These are phyloP conservation scores for Colletotrichum gigasporum DNA, from an alignment of 2,329 filamentous ascomycete species.

Conservation along the genomic window DNA sequence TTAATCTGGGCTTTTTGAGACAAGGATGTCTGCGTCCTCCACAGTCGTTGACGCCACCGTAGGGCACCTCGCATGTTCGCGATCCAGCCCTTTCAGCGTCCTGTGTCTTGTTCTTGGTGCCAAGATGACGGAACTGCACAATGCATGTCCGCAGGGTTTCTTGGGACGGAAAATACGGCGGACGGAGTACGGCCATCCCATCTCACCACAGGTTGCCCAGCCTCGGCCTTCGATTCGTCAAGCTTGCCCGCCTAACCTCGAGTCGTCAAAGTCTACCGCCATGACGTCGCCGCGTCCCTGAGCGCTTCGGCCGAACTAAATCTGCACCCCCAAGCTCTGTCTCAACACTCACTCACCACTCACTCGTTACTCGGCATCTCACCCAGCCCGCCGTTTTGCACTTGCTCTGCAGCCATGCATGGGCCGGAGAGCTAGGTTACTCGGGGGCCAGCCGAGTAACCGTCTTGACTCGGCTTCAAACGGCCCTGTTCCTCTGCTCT, in stretches of 20 bases:
- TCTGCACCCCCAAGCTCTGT: slow-evolving; percentile 3
- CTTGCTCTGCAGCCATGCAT: neutral
- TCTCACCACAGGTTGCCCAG: neutral
- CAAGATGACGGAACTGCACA: neutral
- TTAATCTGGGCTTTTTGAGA: slow-evolving; percentile 18
- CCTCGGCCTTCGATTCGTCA: slow-evolving; percentile 1
- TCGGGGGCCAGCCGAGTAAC: neutral
- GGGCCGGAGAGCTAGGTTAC: too few relatives aligned
- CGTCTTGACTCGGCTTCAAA: neutral
- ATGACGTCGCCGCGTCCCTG: slow-evolving; percentile 18
- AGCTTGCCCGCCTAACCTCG: neutral
- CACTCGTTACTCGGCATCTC: neutral
- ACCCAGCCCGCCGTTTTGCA: neutral
- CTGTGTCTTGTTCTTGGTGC: neutral
- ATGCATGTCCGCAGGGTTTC: neutral
- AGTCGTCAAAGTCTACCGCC: slow-evolving; percentile 1
- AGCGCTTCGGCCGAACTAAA: slow-evolving; percentile 22
- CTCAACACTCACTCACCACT: neutral
- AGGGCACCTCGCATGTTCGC: slow-evolving; percentile 2
- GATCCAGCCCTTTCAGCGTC: neutral
- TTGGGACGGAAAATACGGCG: slow-evolving; percentile 11
- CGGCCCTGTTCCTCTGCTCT: neutral
- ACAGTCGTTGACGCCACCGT: slow-evolving; percentile 3
- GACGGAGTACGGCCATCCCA: slow-evolving; percentile 1
- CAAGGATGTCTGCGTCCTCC: neutral